A percentile compares a stretch with the other conserved stretches of the same genome.
These are phyloP conservation scores for Peronospora destructor DNA, from an alignment of 352 stramenopile genomes.

Conservation along the genomic window DNA sequence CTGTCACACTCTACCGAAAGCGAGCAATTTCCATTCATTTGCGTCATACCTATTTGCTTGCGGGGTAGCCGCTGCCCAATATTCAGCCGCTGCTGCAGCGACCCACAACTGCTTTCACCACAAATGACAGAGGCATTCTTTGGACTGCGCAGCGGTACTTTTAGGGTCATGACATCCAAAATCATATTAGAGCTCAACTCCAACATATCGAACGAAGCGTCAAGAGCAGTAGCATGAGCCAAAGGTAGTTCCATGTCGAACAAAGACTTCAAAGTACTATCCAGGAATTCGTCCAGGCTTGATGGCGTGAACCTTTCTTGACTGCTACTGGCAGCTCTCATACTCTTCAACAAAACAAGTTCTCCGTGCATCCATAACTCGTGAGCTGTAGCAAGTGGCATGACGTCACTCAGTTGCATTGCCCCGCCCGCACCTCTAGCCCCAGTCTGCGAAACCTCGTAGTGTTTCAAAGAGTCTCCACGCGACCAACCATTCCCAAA, in stretches of 20 bases:
- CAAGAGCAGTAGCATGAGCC: constrained; percentile 5
- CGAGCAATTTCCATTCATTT: constrained; percentile 17
- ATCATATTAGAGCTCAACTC: constrained; percentile 25
- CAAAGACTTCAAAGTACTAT: constrained; percentile 15
- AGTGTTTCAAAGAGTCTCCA: constrained; percentile 13
- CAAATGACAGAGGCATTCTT: constrained; percentile 21
- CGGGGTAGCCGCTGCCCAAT: constrained; percentile 10
- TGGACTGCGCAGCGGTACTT: constrained; percentile 15
- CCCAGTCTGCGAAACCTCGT: constrained; percentile 15
- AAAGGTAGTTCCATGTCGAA: constrained; percentile 12
- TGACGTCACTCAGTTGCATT: constrained; percentile 10
- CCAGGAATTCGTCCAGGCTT: constrained; percentile 11
- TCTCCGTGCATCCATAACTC: constrained; percentile 31
- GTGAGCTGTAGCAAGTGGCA: constrained; percentile 25
- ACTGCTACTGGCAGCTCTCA: background rate
- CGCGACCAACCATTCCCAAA: constrained; percentile 22
- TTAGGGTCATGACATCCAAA: constrained; percentile 25
- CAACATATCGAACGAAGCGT: constrained; percentile 25
- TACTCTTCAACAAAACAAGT: constrained; percentile 10
- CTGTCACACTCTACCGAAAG: constrained; percentile 6
- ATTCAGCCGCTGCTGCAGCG: constrained; percentile 11
- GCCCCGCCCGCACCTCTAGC: background rate
- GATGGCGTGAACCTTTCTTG: constrained; percentile 1
- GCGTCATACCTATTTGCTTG: constrained; percentile 30
- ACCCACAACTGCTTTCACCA: constrained; percentile 20